Percentiles rank a stretch among this genome's conserved stretches.
phyloP scores from a whole-genome alignment of 208 protist genomes.

The Trichomonas gallinae region DNA sequence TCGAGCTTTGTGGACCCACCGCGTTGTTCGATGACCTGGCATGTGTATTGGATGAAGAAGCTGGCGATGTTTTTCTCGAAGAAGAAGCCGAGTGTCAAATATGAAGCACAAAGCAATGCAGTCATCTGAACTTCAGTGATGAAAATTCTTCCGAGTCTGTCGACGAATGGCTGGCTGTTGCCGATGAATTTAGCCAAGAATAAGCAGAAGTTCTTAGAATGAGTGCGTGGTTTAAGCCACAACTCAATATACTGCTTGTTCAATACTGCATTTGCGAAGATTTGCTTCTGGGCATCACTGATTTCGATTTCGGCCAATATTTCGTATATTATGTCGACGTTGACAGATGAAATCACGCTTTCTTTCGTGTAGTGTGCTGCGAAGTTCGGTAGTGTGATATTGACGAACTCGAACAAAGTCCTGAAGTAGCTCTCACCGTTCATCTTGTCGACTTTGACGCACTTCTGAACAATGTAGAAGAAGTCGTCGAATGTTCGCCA shows the following conservation, averaged over 20 bases:
- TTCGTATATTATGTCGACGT: background rate
- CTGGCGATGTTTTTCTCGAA: background rate
- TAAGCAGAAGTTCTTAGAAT: background rate
- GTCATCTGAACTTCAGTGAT: background rate
- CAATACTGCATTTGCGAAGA: background rate
- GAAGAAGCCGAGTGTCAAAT: background rate
- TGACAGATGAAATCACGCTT: background rate
- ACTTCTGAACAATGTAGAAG: background rate
- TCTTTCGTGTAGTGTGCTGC: background rate
- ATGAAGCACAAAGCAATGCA: background rate
- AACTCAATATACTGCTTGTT: background rate
- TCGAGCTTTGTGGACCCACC: background rate
- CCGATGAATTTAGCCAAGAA: background rate
- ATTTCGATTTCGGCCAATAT: background rate
- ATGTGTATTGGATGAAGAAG: background rate
- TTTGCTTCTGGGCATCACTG: background rate
- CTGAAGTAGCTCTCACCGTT: background rate
- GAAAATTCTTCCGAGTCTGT: background rate
- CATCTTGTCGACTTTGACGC: background rate
- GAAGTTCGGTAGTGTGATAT: background rate
- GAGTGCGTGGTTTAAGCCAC: background rate
- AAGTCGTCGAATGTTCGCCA: background rate
- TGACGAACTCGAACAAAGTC: background rate
- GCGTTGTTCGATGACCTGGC: background rate
- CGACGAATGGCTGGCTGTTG: background rate